Evolutionary conservation across 2,329 filamentous ascomycete genomes (phyloP).

Genomic region (Aspergillus ochraceoroseus): DNA sequence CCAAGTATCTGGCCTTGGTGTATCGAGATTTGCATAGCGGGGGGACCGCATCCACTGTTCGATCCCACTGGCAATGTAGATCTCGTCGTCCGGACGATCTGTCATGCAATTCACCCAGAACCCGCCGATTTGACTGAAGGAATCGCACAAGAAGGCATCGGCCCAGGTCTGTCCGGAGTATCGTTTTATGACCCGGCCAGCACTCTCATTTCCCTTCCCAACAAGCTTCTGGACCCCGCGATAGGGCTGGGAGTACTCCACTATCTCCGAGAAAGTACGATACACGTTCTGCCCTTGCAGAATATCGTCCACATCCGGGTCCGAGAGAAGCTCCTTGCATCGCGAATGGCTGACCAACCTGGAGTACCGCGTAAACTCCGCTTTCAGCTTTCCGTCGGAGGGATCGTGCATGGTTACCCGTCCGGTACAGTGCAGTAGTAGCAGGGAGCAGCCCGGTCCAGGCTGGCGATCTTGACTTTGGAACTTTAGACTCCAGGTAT

Average conservation of each 20-base stretch:
- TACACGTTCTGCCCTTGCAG: constrained; percentile 23
- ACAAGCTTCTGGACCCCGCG: constrained; percentile 21
- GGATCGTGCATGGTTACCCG: constrained; percentile 11
- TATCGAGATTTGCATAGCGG: constrained; percentile 8
- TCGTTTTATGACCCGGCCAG: constrained; percentile 22
- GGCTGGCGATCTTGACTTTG: constrained; percentile 7
- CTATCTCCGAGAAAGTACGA: constrained; percentile 18
- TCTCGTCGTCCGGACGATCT: constrained; percentile 20
- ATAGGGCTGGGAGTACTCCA: constrained; percentile 18
- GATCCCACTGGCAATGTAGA: constrained; percentile 32
- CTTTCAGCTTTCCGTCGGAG: not conserved
- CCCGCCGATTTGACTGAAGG: constrained; percentile 36
- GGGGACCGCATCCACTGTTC: constrained; percentile 31
- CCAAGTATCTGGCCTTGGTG: constrained; percentile 19
- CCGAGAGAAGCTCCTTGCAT: constrained; percentile 19
- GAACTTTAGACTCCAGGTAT: constrained; percentile 15
- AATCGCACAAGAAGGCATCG: constrained; percentile 27
- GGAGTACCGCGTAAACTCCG: constrained; percentile 18
- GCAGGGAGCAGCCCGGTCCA: not conserved
- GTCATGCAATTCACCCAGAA: constrained; percentile 40
- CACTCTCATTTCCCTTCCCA: constrained; percentile 21
- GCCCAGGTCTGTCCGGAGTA: constrained; percentile 24
- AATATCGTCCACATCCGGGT: constrained; percentile 21
- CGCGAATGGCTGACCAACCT: constrained; percentile 16
- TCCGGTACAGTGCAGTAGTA: constrained; percentile 15